These are phyloP conservation scores for Avena atlantica DNA, from an alignment of 176 grass and related monocot genomes.

Conservation along the genomic window DNA sequence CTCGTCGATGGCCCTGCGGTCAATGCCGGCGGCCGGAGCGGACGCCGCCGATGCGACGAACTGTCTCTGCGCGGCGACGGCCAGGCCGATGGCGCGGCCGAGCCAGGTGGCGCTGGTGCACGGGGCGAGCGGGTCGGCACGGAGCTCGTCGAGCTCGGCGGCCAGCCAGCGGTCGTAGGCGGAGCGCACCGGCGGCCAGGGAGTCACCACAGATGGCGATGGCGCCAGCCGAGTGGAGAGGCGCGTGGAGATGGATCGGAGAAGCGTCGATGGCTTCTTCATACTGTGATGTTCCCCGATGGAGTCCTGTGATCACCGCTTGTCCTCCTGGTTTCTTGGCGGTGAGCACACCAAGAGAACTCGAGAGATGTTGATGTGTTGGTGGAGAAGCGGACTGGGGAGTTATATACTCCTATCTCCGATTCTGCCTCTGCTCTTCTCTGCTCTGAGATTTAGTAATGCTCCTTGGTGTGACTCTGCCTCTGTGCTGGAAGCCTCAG, in stretches of 20 bases:
- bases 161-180: conserved; percentile 85
- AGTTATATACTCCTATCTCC: conserved; percentile 36
- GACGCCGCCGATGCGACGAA: conserved; percentile 19
- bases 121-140: conserved; percentile 35
- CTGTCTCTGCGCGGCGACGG: conserved; percentile 51
- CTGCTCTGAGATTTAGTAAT: not conserved
- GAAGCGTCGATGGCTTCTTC: conserved; percentile 75
- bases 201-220: conserved; percentile 52
- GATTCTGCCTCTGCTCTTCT: not conserved
- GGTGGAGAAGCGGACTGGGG: not conserved
- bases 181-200: conserved; percentile 78
- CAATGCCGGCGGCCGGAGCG: not conserved
- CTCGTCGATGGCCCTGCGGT: conserved; percentile 55
- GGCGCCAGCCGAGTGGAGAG: conserved; percentile 41
- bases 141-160: conserved; percentile 78
- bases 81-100: conserved; percentile 53
- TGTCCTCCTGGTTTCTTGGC: not conserved
- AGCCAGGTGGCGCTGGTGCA: conserved; percentile 70
- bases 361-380: conserved; percentile 41
- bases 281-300: conserved; percentile 15
- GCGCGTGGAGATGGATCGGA: conserved; percentile 67
- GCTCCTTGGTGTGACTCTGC: not conserved
- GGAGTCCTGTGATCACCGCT: not conserved
- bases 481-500: not conserved
- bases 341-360: not conserved